Conservation (phyloP, 495 filamentous ascomycete genomes). For the Penicillium herquei region DNA sequence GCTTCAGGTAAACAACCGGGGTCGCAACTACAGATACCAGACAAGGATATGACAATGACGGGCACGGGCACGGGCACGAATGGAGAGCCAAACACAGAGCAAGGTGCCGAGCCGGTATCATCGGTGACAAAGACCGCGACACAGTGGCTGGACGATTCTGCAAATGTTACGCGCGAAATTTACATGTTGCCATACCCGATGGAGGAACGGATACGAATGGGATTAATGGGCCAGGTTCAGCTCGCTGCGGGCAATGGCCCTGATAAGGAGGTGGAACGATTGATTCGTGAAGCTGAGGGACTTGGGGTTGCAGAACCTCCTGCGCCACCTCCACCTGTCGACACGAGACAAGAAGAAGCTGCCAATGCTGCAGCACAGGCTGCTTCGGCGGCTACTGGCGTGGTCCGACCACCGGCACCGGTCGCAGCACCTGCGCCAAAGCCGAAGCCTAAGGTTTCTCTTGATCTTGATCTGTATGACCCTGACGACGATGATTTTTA, state of each 20-base stretch:
- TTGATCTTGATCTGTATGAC: slow-evolving; percentile 49
- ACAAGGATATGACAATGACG: slow-evolving; percentile 32
- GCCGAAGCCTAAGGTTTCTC: slow-evolving; percentile 33
- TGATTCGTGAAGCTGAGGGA: slow-evolving; percentile 44
- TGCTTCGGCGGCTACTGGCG: slow-evolving; percentile 26
- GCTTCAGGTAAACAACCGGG: slow-evolving; percentile 13
- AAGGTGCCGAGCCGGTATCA: slow-evolving; percentile 35
- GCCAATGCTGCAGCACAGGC: slow-evolving; percentile 37
- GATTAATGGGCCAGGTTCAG: slow-evolving; percentile 47
- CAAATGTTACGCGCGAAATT: slow-evolving; percentile 40
- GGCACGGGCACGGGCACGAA: slow-evolving; percentile 22
- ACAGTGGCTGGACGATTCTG: slow-evolving; percentile 46
- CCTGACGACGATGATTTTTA: slow-evolving; percentile 43
- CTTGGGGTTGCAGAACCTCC: slow-evolving; percentile 31
- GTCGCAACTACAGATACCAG: slow-evolving; percentile 13
- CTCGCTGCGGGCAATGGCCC: slow-evolving; percentile 35
- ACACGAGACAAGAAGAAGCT: slow-evolving; percentile 32
- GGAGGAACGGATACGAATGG: slow-evolving; percentile 49
- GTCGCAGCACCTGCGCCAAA: slow-evolving; percentile 28
- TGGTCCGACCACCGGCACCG: slow-evolving; percentile 17
- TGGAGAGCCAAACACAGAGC: slow-evolving; percentile 15
- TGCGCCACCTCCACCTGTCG: slow-evolving; percentile 18
- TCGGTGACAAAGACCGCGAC: slow-evolving; percentile 45
- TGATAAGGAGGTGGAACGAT: slow-evolving; percentile 42
- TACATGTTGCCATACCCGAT: slow-evolving; percentile 49